Evolutionary conservation across 2,329 filamentous ascomycete genomes (phyloP).

Genomic region (Clarireedia paspali): DNA sequence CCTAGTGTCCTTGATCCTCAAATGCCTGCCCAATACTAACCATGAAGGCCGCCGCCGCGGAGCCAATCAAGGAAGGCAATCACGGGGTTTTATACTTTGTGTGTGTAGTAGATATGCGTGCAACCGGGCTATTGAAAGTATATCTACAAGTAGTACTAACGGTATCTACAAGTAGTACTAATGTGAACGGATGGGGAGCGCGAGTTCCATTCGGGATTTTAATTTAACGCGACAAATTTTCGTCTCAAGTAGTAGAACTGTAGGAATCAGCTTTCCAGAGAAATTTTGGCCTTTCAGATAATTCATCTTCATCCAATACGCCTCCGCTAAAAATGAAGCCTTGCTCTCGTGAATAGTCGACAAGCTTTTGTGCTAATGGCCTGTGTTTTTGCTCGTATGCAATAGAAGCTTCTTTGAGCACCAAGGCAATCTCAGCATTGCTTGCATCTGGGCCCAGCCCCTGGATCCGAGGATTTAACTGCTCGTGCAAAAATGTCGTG

Average conservation of each 20-base stretch:
- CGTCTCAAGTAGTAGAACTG: not conserved
- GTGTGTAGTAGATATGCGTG: too few relatives aligned
- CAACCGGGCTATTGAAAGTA: too few relatives aligned
- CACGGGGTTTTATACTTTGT: too few relatives aligned
- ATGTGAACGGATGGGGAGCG: too few relatives aligned
- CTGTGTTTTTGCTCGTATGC: constrained; percentile 9
- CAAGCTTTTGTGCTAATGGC: constrained; percentile 9
- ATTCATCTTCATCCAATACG: constrained; percentile 5
- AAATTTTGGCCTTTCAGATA: constrained; percentile 10
- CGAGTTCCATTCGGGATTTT: too few relatives aligned
- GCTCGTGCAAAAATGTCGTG: constrained; percentile 10
- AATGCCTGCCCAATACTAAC: too few relatives aligned
- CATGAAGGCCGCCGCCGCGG: too few relatives aligned
- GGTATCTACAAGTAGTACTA: too few relatives aligned
- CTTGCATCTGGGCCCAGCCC: constrained; percentile 6
- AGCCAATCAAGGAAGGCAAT: too few relatives aligned
- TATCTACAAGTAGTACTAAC: too few relatives aligned
- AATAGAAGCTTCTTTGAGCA: constrained; percentile 3
- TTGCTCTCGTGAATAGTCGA: constrained; percentile 12
- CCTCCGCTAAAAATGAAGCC: constrained; percentile 10
- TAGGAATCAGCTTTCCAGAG: constrained; percentile 9
- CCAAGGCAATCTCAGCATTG: constrained; percentile 8
- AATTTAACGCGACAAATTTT: not conserved
- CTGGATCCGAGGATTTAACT: constrained; percentile 9
- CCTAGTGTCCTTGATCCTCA: too few relatives aligned